Conservation (phyloP, 768 basidiomycete genomes). For the Tephrocybe sp. region DNA sequence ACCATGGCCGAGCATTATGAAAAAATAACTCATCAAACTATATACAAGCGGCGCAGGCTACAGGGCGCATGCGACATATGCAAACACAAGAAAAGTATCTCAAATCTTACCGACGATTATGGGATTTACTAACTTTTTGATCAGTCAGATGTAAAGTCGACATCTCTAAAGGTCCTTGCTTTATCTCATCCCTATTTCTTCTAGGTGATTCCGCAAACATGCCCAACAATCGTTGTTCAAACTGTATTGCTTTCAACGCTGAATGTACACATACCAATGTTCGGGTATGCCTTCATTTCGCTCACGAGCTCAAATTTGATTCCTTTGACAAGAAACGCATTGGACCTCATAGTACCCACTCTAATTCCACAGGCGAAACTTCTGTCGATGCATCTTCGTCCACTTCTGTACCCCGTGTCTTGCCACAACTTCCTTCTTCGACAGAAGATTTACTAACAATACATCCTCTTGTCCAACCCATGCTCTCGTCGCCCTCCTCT, state of each 20-base stretch:
- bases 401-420: background rate
- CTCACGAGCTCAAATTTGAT: background rate
- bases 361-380: background rate
- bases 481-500: slow-evolving; percentile 11
- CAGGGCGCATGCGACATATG: slow-evolving; percentile 50
- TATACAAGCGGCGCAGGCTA: slow-evolving; percentile 39
- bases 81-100: slow-evolving; percentile 41
- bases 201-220: slow-evolving; percentile 63
- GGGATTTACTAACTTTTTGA: slow-evolving; percentile 4
- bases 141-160: slow-evolving; percentile 39
- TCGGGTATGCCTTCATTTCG: slow-evolving; percentile 38
- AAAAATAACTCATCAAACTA: slow-evolving; percentile 2
- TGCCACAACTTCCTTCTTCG: background rate
- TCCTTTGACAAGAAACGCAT: slow-evolving; percentile 25
- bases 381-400: background rate
- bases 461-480: slow-evolving; percentile 13
- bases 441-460: background rate
- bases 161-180: background rate
- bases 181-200: background rate
- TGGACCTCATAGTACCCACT: background rate
- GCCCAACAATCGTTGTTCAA: slow-evolving; percentile 54
- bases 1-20: slow-evolving; percentile 2
- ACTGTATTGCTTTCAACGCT: slow-evolving; percentile 47
- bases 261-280: slow-evolving; percentile 57
- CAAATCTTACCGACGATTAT: background rate